Conservation (phyloP, 1,139 yeast species). For the Yamadazyma buinensis region DNA sequence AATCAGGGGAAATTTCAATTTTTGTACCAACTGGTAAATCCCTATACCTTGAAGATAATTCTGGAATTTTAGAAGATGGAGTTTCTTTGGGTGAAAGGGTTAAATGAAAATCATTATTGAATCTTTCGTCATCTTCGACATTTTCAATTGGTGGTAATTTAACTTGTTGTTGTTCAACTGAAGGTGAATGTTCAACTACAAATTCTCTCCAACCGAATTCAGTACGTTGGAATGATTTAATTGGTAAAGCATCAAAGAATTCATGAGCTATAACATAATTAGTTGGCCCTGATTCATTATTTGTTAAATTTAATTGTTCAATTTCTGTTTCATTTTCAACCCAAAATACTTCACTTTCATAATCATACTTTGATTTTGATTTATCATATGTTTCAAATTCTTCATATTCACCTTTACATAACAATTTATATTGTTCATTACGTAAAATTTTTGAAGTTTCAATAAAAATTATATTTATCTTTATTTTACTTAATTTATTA, state of each 20-base stretch:
- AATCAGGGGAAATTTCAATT: conserved; percentile 75
- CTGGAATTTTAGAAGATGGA: conserved; percentile 60
- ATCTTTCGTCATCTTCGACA: conserved; percentile 7
- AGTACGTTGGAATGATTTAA: conserved; percentile 63
- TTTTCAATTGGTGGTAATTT: conserved; percentile 19
- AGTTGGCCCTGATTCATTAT: too few species aligned
- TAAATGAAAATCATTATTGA: conserved; percentile 52
- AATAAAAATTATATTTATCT: conserved; percentile 48
- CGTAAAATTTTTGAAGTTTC: conserved; percentile 73
- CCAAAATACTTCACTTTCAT: conserved; percentile 69
- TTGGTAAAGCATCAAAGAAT: conserved; percentile 84
- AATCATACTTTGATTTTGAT: conserved; percentile 37
- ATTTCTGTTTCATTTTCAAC: conserved; percentile 60
- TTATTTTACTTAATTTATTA: conserved; percentile 31
- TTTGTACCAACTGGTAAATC: conserved; percentile 53
- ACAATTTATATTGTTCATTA: conserved; percentile 47
- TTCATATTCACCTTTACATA: conserved; percentile 41
- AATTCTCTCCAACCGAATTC: conserved; percentile 75
- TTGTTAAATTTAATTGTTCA: conserved; percentile 22
- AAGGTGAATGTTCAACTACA: conserved; percentile 53
- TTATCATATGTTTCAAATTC: conserved; percentile 17
- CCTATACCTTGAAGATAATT: conserved; percentile 48
- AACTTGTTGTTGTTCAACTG: conserved; percentile 38
- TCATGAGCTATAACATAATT: conserved; percentile 80
- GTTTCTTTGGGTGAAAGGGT: conserved; percentile 60